These are phyloP conservation scores for Biscogniauxia mediterranea DNA, from an alignment of 2,329 filamentous ascomycete species.

Conservation along the genomic window DNA sequence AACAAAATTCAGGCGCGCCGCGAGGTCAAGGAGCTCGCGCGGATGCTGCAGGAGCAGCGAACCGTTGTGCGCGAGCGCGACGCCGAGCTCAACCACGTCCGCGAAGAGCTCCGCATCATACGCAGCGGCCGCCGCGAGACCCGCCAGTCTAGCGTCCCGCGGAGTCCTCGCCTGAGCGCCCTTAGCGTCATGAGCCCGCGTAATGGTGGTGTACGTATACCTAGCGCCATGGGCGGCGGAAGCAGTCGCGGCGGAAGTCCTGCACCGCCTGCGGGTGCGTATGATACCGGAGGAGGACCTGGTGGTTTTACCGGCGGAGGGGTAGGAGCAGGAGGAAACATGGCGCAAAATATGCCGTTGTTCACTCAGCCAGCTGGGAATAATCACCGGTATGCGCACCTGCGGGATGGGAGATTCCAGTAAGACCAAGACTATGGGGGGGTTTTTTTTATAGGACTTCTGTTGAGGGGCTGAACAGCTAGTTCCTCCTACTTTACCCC, in stretches of 20 bases:
- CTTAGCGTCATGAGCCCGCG: constrained; percentile 51
- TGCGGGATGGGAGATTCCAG: constrained; percentile 36
- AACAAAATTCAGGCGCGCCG: constrained; percentile 44
- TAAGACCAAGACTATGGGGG: too few species aligned
- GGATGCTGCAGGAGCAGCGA: constrained; percentile 42
- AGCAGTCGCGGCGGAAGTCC: constrained; percentile 54
- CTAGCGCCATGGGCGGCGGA: constrained; percentile 30
- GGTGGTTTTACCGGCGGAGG: not conserved
- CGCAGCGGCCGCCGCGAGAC: constrained; percentile 55
- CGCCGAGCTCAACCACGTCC: constrained; percentile 45
- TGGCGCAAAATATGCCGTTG: constrained; percentile 32
- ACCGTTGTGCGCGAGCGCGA: constrained; percentile 49
- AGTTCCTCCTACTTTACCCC: too few species aligned
- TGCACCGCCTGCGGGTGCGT: constrained; percentile 34
- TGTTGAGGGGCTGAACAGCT: too few species aligned
- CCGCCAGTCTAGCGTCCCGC: constrained; percentile 54
- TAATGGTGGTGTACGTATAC: constrained; percentile 28
- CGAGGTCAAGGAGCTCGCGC: constrained; percentile 35
- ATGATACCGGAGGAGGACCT: constrained; percentile 22
- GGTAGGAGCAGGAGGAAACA: not conserved
- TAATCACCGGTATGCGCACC: constrained; percentile 28
- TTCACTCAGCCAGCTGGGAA: constrained; percentile 38
- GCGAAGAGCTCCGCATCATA: constrained; percentile 47
- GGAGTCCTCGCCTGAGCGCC: constrained; percentile 49
- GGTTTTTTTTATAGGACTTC: too few species aligned